phyloP scores from a whole-genome alignment of 1,284 basidiomycete genomes.

The Peniophora sp. region DNA sequence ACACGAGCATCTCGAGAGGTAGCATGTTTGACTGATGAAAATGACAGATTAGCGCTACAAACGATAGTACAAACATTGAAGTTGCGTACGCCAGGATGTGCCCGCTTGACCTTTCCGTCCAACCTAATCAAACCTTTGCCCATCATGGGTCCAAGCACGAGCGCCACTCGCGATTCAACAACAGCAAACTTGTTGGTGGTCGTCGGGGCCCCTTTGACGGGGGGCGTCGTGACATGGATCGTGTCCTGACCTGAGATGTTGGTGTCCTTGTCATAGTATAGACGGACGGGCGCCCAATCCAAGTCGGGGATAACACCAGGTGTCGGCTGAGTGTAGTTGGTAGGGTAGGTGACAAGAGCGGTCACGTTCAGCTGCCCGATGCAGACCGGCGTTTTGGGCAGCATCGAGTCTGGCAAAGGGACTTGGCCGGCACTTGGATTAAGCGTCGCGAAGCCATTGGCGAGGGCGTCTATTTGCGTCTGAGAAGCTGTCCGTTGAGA shows the following conservation, averaged over 20 bases:
- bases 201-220: constrained; percentile 42
- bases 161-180: constrained; percentile 77
- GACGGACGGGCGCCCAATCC: constrained; percentile 74
- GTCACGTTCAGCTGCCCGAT: constrained; percentile 80
- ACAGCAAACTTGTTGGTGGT: constrained; percentile 72
- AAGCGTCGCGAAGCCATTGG: neutral
- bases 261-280: constrained; percentile 62
- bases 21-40: constrained; percentile 62
- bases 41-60: constrained; percentile 8
- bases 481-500: neutral
- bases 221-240: constrained; percentile 74
- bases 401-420: constrained; percentile 31
- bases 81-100: constrained; percentile 47
- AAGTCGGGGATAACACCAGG: constrained; percentile 32
- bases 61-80: constrained; percentile 3
- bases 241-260: constrained; percentile 59
- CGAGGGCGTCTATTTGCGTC: neutral
- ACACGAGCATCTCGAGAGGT: constrained; percentile 80
- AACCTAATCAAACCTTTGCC: constrained; percentile 77
- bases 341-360: constrained; percentile 82
- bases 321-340: constrained; percentile 57
- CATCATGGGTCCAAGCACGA: constrained; percentile 72
- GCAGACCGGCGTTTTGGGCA: constrained; percentile 76
- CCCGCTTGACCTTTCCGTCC: constrained; percentile 72
- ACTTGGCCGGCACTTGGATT: neutral